These are phyloP conservation scores for Wickerhamiella sergipiensis DNA, from an alignment of 805 yeast genomes.

Conservation along the genomic window DNA sequence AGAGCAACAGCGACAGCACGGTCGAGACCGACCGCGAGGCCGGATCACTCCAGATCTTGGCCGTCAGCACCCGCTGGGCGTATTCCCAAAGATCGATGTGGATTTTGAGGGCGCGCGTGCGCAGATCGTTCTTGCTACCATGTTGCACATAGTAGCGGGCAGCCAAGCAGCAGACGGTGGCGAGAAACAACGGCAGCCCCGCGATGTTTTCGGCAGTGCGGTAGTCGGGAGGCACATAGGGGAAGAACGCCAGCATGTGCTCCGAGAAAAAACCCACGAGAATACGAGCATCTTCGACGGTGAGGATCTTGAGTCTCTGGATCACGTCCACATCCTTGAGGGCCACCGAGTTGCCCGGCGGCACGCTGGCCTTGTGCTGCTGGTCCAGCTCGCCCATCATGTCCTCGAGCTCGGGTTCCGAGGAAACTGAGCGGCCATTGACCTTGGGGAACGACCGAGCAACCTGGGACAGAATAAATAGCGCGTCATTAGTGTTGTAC, in stretches of 20 bases:
- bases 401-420: neutral
- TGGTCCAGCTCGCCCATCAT: neutral
- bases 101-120: constrained; percentile 29
- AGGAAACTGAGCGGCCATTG: constrained; percentile 2
- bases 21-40: constrained; percentile 80
- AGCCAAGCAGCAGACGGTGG: constrained; percentile 69
- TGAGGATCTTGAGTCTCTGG: constrained; percentile 35
- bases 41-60: constrained; percentile 90
- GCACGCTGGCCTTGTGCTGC: neutral
- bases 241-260: constrained; percentile 82
- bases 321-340: constrained; percentile 54
- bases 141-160: constrained; percentile 53
- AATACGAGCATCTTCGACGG: constrained; percentile 31
- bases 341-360: neutral
- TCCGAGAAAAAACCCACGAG: constrained; percentile 40
- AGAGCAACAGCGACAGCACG: constrained; percentile 64
- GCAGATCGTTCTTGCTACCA: constrained; percentile 17
- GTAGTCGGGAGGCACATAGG: constrained; percentile 65
- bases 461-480: constrained; percentile 27
- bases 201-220: constrained; percentile 54
- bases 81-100: constrained; percentile 77
- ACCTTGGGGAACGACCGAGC: constrained; percentile 26
- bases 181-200: constrained; percentile 65
- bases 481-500: constrained; percentile 28
- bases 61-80: constrained; percentile 68